Evolutionary conservation across 129 eudicot species (phyloP), one percentile per base, ranked within the genome.

Genomic region (Ambrosia artemisiifolia): DNA sequence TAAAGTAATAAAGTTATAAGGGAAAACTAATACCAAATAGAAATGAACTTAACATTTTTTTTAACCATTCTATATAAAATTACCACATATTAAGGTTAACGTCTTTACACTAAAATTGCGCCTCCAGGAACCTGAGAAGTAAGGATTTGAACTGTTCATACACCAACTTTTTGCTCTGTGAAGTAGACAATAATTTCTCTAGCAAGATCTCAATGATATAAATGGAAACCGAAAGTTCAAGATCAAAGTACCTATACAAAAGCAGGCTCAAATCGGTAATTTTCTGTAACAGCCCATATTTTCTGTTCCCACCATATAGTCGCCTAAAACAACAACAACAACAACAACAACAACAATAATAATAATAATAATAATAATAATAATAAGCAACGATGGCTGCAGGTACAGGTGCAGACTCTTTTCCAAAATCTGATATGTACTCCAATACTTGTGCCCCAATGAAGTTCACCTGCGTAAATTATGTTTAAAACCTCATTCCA

Each of bases 81-180:
- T 2, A 68, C 20, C 51, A 66, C 67, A 17, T 60, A 43, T 63
- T 32, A 53, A 53, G 69, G 20, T 30, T 44, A 28, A 68, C 19
- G 32, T 24, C 91, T 77, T n/a, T 65, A 91, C 98, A 65, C 67
- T 69, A 40, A 90, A 90, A 64, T 82, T 70, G 46, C 93, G 92
- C 65, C 98, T 90, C 98, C 98, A 94, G 65, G 89, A 82, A 74
- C 91, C 90, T 83, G 98, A 90, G 70, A 85, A 94, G 83, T 94
- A 94, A 34, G 98, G 98, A 76, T 90, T 94, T 65, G 97, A 90
- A 80, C 88, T 90, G 77, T 87, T 94, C 98, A 94, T 94, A 75
- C 66, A 87, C 69, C 73, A 87, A 67, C 73, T 91, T 91, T 65
- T 73, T 84, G 67, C 96, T 76, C 96, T 89, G 90, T 20, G 59